Evolutionary conservation across 2,329 filamentous ascomycete genomes (phyloP).

Genomic region (Neurospora sp.): DNA sequence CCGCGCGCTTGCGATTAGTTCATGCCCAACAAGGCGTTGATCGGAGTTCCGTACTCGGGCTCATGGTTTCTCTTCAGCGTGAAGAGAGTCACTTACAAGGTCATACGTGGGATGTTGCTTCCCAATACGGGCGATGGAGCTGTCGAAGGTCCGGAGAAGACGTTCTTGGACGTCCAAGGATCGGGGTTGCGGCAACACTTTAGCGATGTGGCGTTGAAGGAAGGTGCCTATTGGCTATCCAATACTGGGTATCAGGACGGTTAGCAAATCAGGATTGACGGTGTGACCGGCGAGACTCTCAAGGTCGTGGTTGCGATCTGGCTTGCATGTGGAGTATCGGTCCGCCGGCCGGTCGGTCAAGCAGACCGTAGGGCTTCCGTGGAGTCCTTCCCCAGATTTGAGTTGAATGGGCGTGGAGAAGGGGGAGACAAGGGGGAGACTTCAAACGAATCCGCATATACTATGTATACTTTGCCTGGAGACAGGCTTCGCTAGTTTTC

Average conservation of each 20-base stretch:
- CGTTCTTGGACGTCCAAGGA: slow-evolving; percentile 1
- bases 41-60: slow-evolving; percentile 5
- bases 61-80: neutral
- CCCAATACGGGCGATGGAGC: slow-evolving; percentile 4
- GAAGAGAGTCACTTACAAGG: neutral
- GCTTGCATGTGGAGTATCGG: slow-evolving; percentile 22
- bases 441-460: neutral
- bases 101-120: neutral
- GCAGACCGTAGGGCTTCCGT: neutral
- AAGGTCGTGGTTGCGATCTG: slow-evolving; percentile 17
- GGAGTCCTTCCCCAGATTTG: neutral
- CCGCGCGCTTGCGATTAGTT: neutral
- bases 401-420: neutral
- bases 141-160: slow-evolving; percentile 5
- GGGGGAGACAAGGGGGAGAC: neutral
- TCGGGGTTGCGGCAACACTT: slow-evolving; percentile 17
- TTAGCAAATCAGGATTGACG: slow-evolving; percentile 14
- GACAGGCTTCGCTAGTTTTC: neutral
- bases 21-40: neutral
- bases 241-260: neutral
- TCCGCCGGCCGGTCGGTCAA: slow-evolving; percentile 19
- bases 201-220: slow-evolving; percentile 9
- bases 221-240: slow-evolving; percentile 8
- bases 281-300: neutral
- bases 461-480: neutral